These are phyloP conservation scores for Strobilomyces dryophilus DNA, from an alignment of 768 basidiomycete species.

Conservation along the genomic window DNA sequence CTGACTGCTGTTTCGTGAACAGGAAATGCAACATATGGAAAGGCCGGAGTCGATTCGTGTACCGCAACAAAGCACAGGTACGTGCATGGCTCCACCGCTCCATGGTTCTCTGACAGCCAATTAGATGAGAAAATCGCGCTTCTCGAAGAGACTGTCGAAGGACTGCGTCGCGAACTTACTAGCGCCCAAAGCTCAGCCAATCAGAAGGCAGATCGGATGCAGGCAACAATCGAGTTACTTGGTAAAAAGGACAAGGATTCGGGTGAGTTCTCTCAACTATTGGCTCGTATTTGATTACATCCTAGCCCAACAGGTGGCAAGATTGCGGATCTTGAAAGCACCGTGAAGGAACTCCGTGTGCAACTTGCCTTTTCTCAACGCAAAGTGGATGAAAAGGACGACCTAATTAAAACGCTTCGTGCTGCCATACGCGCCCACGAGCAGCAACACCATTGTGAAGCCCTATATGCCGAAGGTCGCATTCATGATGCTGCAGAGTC, in stretches of 20 bases:
- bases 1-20: not conserved
- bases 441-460: constrained; percentile 2
- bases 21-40: not conserved
- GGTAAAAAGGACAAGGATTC: not conserved
- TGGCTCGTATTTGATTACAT: not conserved
- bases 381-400: not conserved
- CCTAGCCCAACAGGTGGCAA: not conserved
- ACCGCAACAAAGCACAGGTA: not conserved
- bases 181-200: not conserved
- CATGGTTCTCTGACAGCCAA: not conserved
- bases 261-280: not conserved
- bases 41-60: too few species aligned
- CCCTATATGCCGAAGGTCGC: not conserved
- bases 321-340: not conserved
- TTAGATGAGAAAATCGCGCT: not conserved
- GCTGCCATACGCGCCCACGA: not conserved
- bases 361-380: not conserved
- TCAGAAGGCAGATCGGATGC: not conserved
- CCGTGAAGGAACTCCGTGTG: not conserved
- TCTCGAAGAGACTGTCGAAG: not conserved
- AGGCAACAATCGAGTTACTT: not conserved
- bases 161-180: not conserved
- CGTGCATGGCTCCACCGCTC: not conserved
- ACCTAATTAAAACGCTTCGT: not conserved
- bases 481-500: constrained; percentile 1